Percentiles rank a stretch among this genome's conserved stretches.
Evolutionary conservation across 208 protist species (phyloP).

Genomic region (Trypanosomatidae sp.): DNA sequence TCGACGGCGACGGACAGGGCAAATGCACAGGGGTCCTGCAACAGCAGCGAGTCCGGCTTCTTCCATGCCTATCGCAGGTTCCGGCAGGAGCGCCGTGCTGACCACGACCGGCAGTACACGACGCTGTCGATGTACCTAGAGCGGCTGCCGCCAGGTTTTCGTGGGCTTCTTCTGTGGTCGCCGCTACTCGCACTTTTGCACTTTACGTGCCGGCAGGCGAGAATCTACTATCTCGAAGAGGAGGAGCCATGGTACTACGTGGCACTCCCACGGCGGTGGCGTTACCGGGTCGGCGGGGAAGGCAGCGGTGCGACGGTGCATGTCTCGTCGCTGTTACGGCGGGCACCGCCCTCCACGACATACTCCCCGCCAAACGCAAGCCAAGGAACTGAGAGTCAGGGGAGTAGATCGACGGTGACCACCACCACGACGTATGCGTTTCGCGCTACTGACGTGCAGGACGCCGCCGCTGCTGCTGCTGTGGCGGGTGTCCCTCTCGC

Average conservation of each 20-base stretch:
- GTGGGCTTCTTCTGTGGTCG: constrained; percentile 53
- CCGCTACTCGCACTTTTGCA: constrained; percentile 42
- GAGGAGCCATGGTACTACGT: constrained; percentile 33
- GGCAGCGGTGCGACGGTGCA: not conserved
- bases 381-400: not conserved
- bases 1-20: not conserved
- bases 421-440: constrained; percentile 4
- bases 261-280: constrained; percentile 13
- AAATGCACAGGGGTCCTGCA: not conserved
- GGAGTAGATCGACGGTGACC: not conserved
- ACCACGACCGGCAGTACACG: constrained; percentile 12
- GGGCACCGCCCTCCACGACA: constrained; percentile 7
- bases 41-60: not conserved
- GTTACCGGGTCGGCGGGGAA: not conserved
- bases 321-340: constrained; percentile 20
- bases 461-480: constrained; percentile 2
- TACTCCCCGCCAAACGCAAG: not conserved
- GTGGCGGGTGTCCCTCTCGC: not conserved
- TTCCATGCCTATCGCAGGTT: constrained; percentile 18
- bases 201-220: constrained; percentile 52
- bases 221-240: constrained; percentile 49
- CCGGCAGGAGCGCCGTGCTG: constrained; percentile 3
- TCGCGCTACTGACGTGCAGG: constrained; percentile 4
- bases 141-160: constrained; percentile 41
- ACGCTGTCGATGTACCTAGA: constrained; percentile 53